phyloP scores from a whole-genome alignment of 345 rosid species.

The Salix caprea region DNA sequence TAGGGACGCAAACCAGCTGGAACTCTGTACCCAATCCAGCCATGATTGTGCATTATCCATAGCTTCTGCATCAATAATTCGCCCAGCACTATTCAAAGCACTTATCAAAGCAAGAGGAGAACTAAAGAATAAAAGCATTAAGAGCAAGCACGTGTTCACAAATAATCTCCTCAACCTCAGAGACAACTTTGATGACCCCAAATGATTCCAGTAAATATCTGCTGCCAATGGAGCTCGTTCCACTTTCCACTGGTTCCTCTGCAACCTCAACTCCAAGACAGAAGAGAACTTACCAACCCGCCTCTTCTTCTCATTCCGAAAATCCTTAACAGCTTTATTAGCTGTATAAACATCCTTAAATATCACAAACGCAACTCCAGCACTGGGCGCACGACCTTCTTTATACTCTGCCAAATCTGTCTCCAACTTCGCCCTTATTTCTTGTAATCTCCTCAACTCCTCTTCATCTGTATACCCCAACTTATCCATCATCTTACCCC shows the following conservation, averaged over 20 bases:
- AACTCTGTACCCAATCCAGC: conserved; percentile 91
- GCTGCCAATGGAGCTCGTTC: conserved; percentile 94
- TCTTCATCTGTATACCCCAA: conserved; percentile 68
- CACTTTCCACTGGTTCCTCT: conserved; percentile 97
- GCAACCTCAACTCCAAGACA: conserved; percentile 70
- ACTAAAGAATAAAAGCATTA: conserved; percentile 85
- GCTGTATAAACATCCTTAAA: conserved; percentile 92
- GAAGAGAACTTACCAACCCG: conserved; percentile 85
- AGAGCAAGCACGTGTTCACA: conserved; percentile 76
- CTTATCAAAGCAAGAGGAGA: conserved; percentile 85
- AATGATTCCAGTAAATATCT: conserved; percentile 94
- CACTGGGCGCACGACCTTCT: conserved; percentile 75
- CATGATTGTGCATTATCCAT: conserved; percentile 83
- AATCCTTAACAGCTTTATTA: conserved; percentile 91
- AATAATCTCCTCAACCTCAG: conserved; percentile 60
- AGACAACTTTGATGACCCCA: conserved; percentile 78
- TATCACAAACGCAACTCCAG: conserved; percentile 90
- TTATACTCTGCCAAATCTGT: conserved; percentile 61
- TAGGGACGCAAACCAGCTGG: conserved; percentile 88
- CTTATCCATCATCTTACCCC: conserved; percentile 39
- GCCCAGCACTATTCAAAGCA: conserved; percentile 79
- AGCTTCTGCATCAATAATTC: conserved; percentile 89
- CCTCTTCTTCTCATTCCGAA: conserved; percentile 67
- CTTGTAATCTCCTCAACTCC: conserved; percentile 69
- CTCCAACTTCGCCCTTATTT: conserved; percentile 70